Conservation (phyloP, 2,329 filamentous ascomycete species). For the Aspergillus ochraceus region DNA sequence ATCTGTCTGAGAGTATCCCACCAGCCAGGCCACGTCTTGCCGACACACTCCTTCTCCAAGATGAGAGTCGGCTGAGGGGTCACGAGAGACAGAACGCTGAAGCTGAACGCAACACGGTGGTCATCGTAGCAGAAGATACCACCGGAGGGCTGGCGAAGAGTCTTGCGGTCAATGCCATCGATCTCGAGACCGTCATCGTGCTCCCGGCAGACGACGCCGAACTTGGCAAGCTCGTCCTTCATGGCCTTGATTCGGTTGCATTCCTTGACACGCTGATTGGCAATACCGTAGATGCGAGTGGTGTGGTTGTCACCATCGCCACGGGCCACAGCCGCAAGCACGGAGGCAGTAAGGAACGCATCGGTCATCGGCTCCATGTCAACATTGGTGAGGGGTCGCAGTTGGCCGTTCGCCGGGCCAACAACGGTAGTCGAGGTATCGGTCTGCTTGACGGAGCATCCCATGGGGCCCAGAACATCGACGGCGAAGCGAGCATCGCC, state of each 20-base stretch:
- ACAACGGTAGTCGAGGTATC: constrained; percentile 87
- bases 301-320: constrained; percentile 62
- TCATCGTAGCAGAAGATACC: constrained; percentile 94
- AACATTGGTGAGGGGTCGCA: constrained; percentile 76
- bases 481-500: constrained; percentile 93
- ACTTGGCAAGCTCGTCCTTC: constrained; percentile 92
- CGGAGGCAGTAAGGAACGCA: constrained; percentile 92
- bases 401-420: constrained; percentile 71
- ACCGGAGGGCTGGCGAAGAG: constrained; percentile 56
- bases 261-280: constrained; percentile 96
- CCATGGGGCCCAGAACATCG: constrained; percentile 89
- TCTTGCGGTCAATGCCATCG: constrained; percentile 56
- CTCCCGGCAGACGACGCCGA: constrained; percentile 81
- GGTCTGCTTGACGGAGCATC: constrained; percentile 83
- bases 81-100: constrained; percentile 79
- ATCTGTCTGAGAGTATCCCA: constrained; percentile 84
- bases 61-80: constrained; percentile 72
- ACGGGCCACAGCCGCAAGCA: constrained; percentile 83
- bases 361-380: constrained; percentile 99
- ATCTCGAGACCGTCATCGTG: constrained; percentile 87
- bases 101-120: constrained; percentile 97
- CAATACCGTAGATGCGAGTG: constrained; percentile 89
- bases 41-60: constrained; percentile 86
- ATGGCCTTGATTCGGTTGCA: constrained; percentile 96
- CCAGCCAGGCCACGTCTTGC: constrained; percentile 99